Base-by-base conservation (phyloP, 768 basidiomycete species). In the Hypholoma fasciculare region DNA sequence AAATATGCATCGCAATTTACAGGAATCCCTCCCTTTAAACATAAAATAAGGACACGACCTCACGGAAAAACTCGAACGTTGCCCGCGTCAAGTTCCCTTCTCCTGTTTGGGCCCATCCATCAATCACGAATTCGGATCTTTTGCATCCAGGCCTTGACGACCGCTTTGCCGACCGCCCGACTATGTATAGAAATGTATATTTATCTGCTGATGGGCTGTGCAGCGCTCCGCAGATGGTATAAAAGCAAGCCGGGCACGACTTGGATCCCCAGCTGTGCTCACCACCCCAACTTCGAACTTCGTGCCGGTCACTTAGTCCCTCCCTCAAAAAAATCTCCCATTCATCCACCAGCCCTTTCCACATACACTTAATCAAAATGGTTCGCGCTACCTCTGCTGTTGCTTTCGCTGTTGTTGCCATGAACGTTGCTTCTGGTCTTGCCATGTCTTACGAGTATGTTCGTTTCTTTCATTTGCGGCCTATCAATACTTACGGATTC, bases 231-330 rank as follows among this genome's bases (percentile, higher is more conserved):
- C 17, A n/a, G 17, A 19, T 6, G 17, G 37, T 59, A 65, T 65
- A 65, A 62, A 63, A 49, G 38, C 9, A 34, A 26, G 19, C 19
- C 44, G 12, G 19, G 19, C 36, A 19, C 20, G 23, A 37, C 34
- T 26, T 37, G 44, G 43, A 62, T 67, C 68, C 57, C 58, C 70
- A 75, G 74, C 74, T 73, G 73, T 72, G 71, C 74, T 75, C 73
- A 66, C 62, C 57, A 60, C 59, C 59, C 61, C 66, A 60, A 63
- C 36, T 57, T 49, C 59, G 38, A 66, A 66, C 66, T 69, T 66
- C 61, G 74, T 72, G 74, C 74, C 63, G 74, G 74, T 71, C 74
- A 68, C 72, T 67, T 65, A 64, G 55, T 62, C 60, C 55, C 42
- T 60, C 36, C 52, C 61, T 62, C 61, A 60, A 63, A 64, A 46